Conservation (phyloP, 441 rosid species). For the California macrophylla region DNA sequence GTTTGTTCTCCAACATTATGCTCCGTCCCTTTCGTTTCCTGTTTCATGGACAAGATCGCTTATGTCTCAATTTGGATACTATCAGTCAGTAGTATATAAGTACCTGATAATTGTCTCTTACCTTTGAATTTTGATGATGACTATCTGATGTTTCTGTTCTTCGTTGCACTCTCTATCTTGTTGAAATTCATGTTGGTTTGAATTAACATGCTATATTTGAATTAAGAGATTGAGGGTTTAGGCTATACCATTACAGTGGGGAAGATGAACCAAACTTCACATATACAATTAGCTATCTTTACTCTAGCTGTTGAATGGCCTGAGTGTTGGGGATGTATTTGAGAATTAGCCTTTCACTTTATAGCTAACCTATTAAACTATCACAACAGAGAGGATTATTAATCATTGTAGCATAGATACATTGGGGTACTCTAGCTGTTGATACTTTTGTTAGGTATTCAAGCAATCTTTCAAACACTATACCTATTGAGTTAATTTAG, state of each 20-base stretch:
- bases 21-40: background rate
- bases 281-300: background rate
- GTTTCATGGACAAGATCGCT: background rate
- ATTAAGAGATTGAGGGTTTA: background rate
- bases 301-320: background rate
- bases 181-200: background rate
- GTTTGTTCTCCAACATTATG: background rate
- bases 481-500: background rate
- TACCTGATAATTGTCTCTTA: background rate
- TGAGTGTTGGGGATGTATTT: background rate
- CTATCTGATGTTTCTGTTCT: background rate
- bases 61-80: background rate
- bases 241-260: background rate
- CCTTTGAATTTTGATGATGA: background rate
- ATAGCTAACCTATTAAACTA: background rate
- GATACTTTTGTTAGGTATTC: background rate
- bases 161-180: background rate
- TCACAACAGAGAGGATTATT: background rate
- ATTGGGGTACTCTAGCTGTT: too few relatives aligned
- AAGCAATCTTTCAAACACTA: background rate
- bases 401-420: background rate
- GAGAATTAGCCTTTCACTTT: background rate
- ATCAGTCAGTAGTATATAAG: background rate
- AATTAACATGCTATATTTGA: too few relatives aligned
- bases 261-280: background rate